Evolutionary conservation across 148 eudicot genomes (phyloP), one percentile per base, ranked within the genome.

Genomic region (Amaranthus palmeri): DNA sequence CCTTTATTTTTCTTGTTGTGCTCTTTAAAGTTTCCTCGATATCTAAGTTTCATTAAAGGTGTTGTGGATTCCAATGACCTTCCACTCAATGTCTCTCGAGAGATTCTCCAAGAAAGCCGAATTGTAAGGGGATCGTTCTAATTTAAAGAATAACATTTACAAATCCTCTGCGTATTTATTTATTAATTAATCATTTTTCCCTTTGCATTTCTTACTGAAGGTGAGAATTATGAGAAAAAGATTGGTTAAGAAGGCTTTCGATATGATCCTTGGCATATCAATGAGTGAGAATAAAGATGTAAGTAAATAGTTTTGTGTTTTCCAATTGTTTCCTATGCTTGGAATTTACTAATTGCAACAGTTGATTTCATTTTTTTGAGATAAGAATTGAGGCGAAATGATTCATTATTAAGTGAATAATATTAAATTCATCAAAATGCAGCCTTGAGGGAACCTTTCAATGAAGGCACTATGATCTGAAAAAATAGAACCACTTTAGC

Each of bases 41-140:
- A 93, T 84, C 65, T 93, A 81, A 89, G 98, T 86, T 93, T 93
- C 72, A 81, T 93, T 43, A 93, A 87, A 80, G 98, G 98, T 65
- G 96, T 93, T 76, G 96, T 93, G 18, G 98, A 93, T 81, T 93
- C 98, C 49, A 87, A 86, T 75, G 99, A 95, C 76, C 99, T 95
- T 79, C 99, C 99, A 45, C 91, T 95, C 60, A 95, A 95, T 71
- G 99, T 95, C 57, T 95, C 99, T 5, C 88, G 99, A 44, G 99
- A 95, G 86, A 95, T 95, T 65, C 97, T 95, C 65, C 99, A 95
- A 80, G 99, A 95, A 82, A 95, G 99, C 72, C 87, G 99, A 46
- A 81, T 95, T 81, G 99, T 95, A 82, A 92, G 99, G 77, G 41
- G 40, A 70, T 66, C 56, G 58, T 10, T 61, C 25, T 51, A 15